Evolutionary conservation across 305 asterid genomes (phyloP), one percentile per base, ranked within the genome.

Genomic region (Petunia hybrid): DNA sequence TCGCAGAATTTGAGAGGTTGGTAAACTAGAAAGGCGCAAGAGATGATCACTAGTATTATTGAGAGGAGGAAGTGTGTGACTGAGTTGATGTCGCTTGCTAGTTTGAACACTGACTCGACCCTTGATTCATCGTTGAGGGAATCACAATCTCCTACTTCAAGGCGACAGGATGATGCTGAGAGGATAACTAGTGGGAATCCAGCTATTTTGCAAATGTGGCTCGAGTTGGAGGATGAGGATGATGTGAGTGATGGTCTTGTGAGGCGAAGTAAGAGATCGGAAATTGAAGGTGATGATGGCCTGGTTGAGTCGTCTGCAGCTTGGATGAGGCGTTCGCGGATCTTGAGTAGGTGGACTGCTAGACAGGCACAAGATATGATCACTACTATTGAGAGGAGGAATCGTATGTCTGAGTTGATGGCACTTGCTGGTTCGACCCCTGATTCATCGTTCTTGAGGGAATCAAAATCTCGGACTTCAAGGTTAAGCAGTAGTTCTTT

Each of bases 361-460:
- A 91, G 97, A 55, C 98, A 91, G 81, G 97, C 97, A 1, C 94
- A 93, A 81, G 97, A 95, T 84, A 93, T 95, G 98, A 92, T 92
- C 65, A 95, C 97, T 35, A 92, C 95, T 9, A 90, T 95, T 14
- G 99, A 95, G 89, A 91, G 99, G 89, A 88, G 95, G 86, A 95
- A 89, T 78, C 92, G 92, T 4, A 98, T 93, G 88, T 87, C 97
- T 0, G 98, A 95, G 86, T 82, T 93, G 89, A 92, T 95, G 93
- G 94, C 98, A 0, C 95, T 95, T 79, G 94, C 98, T 0, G 95
- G 98, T 40, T 88, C 99, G 13, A 92, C 79, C 82, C 97, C 92
- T 66, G 97, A 95, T 87, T 91, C 99, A 3, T 93, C 98, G 0
- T 95, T 95, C 90, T 84, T 95, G 89, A 89, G 94, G 82, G 99